Evolutionary conservation across 164 flowering plant species (phyloP).

Genomic region (Berberis vulgaris): DNA sequence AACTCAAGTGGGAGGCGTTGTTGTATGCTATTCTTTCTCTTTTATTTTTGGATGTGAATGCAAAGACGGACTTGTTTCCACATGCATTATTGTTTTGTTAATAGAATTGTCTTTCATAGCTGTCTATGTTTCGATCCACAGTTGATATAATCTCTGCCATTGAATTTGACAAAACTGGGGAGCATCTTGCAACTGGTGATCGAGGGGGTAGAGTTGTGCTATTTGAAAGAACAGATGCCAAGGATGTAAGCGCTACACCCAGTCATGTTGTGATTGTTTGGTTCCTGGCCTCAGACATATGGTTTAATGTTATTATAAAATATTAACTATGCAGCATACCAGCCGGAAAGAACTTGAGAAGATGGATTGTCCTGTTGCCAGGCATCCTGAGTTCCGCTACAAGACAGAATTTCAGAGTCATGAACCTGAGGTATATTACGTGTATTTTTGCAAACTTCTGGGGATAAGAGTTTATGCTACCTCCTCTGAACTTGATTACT

Average conservation of each 20-base stretch:
- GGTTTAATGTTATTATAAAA: neutral
- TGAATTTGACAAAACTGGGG: conserved; percentile 58
- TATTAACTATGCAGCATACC: conserved; percentile 2
- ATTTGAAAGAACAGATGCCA: conserved; percentile 50
- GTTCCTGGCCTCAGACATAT: neutral
- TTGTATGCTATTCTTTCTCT: too few species aligned
- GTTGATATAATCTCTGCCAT: conserved; percentile 58
- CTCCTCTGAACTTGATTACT: conserved; percentile 6
- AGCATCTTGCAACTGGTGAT: conserved; percentile 66
- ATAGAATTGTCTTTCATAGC: neutral
- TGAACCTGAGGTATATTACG: conserved; percentile 68
- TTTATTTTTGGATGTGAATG: too few species aligned
- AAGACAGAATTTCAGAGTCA: conserved; percentile 92
- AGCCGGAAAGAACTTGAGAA: conserved; percentile 58
- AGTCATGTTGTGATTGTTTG: neutral
- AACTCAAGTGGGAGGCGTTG: too few species aligned
- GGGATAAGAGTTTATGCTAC: neutral
- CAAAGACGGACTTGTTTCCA: too few species aligned
- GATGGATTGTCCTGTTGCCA: conserved; percentile 35
- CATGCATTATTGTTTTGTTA: too few species aligned
- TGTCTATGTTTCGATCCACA: conserved; percentile 12
- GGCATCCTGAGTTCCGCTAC: conserved; percentile 82
- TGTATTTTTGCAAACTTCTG: neutral
- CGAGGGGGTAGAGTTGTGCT: conserved; percentile 68
- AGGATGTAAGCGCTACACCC: conserved; percentile 24